Conservation (phyloP, 2,329 filamentous ascomycete genomes). For the Sarocladiaceae sp. region DNA sequence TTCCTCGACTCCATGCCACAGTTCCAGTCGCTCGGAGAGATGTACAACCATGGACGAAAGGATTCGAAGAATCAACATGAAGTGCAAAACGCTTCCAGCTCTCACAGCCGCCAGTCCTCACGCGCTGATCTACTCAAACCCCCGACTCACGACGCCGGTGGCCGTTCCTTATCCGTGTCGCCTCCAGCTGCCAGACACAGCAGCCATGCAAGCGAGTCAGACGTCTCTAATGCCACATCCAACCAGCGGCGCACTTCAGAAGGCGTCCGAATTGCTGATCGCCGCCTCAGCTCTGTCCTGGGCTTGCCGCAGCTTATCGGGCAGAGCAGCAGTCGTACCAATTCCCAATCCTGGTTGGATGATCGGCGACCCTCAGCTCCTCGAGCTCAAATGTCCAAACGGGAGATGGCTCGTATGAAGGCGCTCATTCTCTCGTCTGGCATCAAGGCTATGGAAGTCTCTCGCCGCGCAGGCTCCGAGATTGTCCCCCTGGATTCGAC, state of each 20-base stretch:
- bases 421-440: conserved; percentile 75
- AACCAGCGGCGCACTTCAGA: conserved; percentile 22
- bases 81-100: neutral
- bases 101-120: conserved; percentile 32
- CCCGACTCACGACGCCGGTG: conserved; percentile 40
- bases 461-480: conserved; percentile 52
- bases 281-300: conserved; percentile 27
- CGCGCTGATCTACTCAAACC: conserved; percentile 44
- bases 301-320: conserved; percentile 20
- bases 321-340: conserved; percentile 6
- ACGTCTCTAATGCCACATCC: conserved; percentile 34
- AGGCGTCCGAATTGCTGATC: conserved; percentile 25
- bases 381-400: conserved; percentile 43
- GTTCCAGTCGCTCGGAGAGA: conserved; percentile 34
- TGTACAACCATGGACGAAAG: conserved; percentile 12
- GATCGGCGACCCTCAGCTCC: conserved; percentile 21
- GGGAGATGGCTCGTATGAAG: conserved; percentile 74
- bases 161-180: conserved; percentile 31
- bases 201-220: conserved; percentile 20
- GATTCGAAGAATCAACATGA: neutral
- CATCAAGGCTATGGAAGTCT: conserved; percentile 83
- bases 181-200: neutral
- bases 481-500: conserved; percentile 28
- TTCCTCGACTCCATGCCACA: conserved; percentile 48
- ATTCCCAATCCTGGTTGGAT: neutral